phyloP scores from a whole-genome alignment of 345 rosid genomes.

The Salix udensis region DNA sequence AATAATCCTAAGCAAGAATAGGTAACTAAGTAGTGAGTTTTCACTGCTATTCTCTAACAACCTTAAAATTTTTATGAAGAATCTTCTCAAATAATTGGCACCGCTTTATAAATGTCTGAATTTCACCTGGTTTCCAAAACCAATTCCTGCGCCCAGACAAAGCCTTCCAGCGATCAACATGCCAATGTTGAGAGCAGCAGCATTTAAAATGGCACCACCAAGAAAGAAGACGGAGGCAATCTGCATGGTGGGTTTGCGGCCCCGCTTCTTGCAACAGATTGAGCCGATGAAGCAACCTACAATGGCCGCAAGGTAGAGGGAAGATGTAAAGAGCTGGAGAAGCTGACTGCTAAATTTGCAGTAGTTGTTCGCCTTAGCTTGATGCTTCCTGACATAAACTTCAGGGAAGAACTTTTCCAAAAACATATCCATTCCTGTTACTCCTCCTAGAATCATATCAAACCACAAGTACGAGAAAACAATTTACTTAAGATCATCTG shows the following conservation, averaged over 20 bases:
- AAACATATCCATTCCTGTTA: slow-evolving; percentile 81
- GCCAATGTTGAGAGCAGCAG: slow-evolving; percentile 15
- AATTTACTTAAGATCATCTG: not conserved
- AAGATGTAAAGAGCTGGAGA: slow-evolving; percentile 54
- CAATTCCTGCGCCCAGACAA: slow-evolving; percentile 23
- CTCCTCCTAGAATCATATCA: slow-evolving; percentile 49
- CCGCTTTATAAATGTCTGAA: not conserved
- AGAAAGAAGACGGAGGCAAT: slow-evolving; percentile 64
- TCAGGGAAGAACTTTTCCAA: slow-evolving; percentile 50
- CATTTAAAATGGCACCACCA: slow-evolving; percentile 38
- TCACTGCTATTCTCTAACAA: too few species aligned
- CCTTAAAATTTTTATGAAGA: too few species aligned
- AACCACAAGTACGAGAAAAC: too few species aligned
- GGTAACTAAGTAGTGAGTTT: too few species aligned
- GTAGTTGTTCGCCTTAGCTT: slow-evolving; percentile 57
- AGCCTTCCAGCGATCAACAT: slow-evolving; percentile 26
- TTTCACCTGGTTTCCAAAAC: slow-evolving; percentile 29
- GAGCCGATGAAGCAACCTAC: slow-evolving; percentile 60
- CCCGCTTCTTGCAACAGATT: slow-evolving; percentile 35
- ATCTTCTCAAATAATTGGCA: not conserved
- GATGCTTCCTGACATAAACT: slow-evolving; percentile 57
- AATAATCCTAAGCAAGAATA: not conserved
- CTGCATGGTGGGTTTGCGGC: slow-evolving; percentile 72
- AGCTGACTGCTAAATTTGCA: slow-evolving; percentile 60
- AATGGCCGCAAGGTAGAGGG: slow-evolving; percentile 52